A percentile compares a stretch with the other conserved stretches of the same genome.
These are phyloP conservation scores for Hericium coralloides DNA, from an alignment of 768 basidiomycete genomes.

Conservation along the genomic window DNA sequence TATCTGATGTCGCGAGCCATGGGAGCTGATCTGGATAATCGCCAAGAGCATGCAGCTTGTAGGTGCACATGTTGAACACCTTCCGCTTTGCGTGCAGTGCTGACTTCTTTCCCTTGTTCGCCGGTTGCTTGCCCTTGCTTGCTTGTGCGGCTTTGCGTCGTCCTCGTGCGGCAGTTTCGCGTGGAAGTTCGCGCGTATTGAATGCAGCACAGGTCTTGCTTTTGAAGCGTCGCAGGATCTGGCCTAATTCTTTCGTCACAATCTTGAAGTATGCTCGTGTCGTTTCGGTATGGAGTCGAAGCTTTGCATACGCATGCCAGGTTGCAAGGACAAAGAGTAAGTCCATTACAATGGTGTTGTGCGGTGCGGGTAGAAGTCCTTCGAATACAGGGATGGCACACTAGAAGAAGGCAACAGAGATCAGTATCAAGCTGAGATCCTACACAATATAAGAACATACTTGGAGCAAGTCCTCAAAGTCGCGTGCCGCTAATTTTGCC, in stretches of 20 bases:
- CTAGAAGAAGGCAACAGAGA: too few relatives aligned
- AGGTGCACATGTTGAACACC: conserved; percentile 15
- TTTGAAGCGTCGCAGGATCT: neutral
- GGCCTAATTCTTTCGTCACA: neutral
- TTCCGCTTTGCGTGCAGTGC: too few relatives aligned
- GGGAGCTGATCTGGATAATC: conserved; percentile 14
- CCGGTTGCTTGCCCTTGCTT: neutral
- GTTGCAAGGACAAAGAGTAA: neutral
- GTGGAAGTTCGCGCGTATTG: neutral
- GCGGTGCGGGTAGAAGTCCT: neutral
- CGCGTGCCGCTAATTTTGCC: conserved; percentile 17
- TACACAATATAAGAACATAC: too few relatives aligned
- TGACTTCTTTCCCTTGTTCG: neutral
- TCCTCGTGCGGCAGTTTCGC: neutral
- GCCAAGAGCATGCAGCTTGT: conserved; percentile 19
- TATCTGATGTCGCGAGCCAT: conserved; percentile 17
- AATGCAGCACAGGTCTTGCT: neutral
- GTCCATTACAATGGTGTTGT: neutral
- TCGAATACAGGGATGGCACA: neutral
- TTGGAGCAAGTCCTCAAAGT: conserved; percentile 22
- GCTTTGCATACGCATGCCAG: too few relatives aligned
- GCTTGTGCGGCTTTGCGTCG: neutral
- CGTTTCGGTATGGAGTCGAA: neutral
- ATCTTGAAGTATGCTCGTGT: neutral
- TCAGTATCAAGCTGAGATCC: too few relatives aligned